Evolutionary conservation across 345 rosid genomes (phyloP), one percentile per base, ranked within the genome.

Genomic region (sweet orange (Citrus sinensis)): DNA sequence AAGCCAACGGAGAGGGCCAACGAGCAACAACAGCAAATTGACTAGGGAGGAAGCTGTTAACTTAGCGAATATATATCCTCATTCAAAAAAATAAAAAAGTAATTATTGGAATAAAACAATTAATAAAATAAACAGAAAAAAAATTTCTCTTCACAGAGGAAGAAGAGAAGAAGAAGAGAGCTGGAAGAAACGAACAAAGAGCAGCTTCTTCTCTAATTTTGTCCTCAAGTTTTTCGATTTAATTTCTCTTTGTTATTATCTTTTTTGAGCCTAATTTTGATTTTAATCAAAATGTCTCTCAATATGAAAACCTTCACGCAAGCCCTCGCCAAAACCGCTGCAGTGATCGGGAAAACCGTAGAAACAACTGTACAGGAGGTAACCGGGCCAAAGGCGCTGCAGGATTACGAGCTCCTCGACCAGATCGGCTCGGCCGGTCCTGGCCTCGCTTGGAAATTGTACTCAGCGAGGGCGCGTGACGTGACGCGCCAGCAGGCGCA

Each of bases 371-470:
- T 96, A 0, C 99, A 94, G 89, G 99, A 96, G 86, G 99, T 96
- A 16, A 89, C 97, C 49, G 98, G 99, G 32, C 99, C 99, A 2
- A 92, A 84, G 71, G 79, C 99, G 64, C 85, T 96, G 29, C 99
- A 94, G 82, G 99, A 96, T 86, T 94, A 91, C 77, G 97, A 96
- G 70, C 95, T 96, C 54, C 87, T 94, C 76, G 89, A 92, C 76
- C 98, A 94, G 92, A 94, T 96, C 93, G 99, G 98, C 75, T 94
- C 99, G 25, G 97, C 99, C 4, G 98, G 99, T 0, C 99, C 99
- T 22, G 99, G 91, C 7, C 90, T 94, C 25, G 93, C 92, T 24
- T 96, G 99, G 99, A 96, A 88, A 87, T 84, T 96, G 29, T 92
- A 87, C 87, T 84, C 93, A 0, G 99, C 93, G 27, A 90, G 87